phyloP scores from a whole-genome alignment of 441 rosid species.

The Erodium texanum region DNA sequence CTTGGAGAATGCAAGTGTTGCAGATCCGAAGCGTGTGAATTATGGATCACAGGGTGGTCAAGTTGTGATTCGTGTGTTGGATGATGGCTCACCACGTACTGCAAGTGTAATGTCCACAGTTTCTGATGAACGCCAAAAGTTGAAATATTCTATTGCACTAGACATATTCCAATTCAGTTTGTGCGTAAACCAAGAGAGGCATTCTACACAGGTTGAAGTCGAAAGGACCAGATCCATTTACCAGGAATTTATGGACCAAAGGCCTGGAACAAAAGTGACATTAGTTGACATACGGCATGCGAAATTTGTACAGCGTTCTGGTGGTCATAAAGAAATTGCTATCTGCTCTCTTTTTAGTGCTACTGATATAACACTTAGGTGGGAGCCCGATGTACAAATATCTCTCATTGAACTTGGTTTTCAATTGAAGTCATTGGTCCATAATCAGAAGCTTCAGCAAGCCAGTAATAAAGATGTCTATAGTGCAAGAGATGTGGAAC shows the following conservation, averaged over 20 bases:
- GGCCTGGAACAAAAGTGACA: slow-evolving; percentile 48
- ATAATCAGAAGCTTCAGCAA: slow-evolving; percentile 53
- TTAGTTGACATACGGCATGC: slow-evolving; percentile 83
- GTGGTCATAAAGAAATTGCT: slow-evolving; percentile 82
- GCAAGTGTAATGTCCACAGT: slow-evolving; percentile 58
- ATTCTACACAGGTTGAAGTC: slow-evolving; percentile 84
- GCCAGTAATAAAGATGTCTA: slow-evolving; percentile 33
- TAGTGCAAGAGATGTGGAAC: slow-evolving; percentile 36
- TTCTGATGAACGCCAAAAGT: slow-evolving; percentile 48
- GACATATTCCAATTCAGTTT: slow-evolving; percentile 67
- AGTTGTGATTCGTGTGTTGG: slow-evolving; percentile 50
- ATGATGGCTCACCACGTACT: slow-evolving; percentile 75
- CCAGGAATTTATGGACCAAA: slow-evolving; percentile 59
- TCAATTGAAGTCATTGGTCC: slow-evolving; percentile 53
- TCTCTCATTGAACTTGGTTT: slow-evolving; percentile 71
- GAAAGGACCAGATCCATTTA: slow-evolving; percentile 83
- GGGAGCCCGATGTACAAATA: slow-evolving; percentile 94
- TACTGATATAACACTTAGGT: slow-evolving; percentile 67
- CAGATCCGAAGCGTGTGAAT: slow-evolving; percentile 93
- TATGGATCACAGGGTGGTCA: slow-evolving; percentile 99
- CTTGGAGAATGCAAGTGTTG: slow-evolving; percentile 61
- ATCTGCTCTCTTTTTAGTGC: slow-evolving; percentile 98
- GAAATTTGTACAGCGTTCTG: slow-evolving; percentile 81
- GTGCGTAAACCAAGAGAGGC: slow-evolving; percentile 81
- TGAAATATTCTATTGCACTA: slow-evolving; percentile 69